A percentile compares a stretch with the other conserved stretches of the same genome.
These are phyloP conservation scores for Lenwebbia sp. DNA, from an alignment of 345 rosid species.

Conservation along the genomic window DNA sequence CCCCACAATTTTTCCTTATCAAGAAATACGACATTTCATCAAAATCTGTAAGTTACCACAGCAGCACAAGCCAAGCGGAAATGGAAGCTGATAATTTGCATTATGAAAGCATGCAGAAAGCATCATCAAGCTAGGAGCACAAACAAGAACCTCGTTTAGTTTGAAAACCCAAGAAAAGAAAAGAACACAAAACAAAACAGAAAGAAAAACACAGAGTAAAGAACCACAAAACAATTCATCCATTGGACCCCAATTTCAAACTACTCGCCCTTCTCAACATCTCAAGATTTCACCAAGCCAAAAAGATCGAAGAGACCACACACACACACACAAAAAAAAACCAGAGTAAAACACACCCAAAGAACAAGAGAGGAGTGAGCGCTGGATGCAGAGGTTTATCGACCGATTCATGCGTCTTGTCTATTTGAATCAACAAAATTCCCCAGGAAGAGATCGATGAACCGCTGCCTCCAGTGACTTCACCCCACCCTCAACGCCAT, in stretches of 20 bases:
- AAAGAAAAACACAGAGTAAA: background rate
- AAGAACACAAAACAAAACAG: background rate
- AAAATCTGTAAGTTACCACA: background rate
- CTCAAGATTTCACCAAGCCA: background rate
- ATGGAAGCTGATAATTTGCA: background rate
- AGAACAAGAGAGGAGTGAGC: conserved; percentile 2
- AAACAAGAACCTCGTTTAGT: background rate
- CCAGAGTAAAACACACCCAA: background rate
- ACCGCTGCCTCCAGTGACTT: conserved; percentile 99
- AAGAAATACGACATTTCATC: background rate
- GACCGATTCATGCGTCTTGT: conserved; percentile 68
- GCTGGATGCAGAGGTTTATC: conserved; percentile 99
- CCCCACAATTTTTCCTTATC: background rate
- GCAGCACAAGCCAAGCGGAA: background rate
- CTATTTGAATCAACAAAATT: conserved; percentile 14
- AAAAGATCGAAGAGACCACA: background rate
- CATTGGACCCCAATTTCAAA: background rate
- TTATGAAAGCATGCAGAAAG: background rate
- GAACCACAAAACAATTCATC: background rate
- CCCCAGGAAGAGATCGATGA: conserved; percentile 94
- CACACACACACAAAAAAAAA: no score
- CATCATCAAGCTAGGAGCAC: background rate
- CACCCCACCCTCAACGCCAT: background rate
- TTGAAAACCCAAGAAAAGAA: background rate
- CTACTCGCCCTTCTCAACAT: background rate